Evolutionary conservation across 345 rosid species (phyloP), one percentile per base, ranked within the genome.

Genomic region (Boechera stricta): DNA sequence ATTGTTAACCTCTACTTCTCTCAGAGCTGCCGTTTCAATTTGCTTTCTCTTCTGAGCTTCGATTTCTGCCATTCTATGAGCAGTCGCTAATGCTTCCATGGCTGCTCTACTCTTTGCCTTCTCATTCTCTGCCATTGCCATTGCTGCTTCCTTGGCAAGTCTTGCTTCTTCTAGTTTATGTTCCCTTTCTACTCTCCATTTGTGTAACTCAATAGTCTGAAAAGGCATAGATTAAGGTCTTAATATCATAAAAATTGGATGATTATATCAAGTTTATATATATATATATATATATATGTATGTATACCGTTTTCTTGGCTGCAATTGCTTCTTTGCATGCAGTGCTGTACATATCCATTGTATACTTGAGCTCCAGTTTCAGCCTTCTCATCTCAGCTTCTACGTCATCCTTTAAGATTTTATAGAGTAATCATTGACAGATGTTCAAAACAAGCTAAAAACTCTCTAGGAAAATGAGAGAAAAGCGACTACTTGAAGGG

Each of bases 331-430:
- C 82, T 36, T 73, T 73, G 47, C 78, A 72, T 1, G 82, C 73
- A n/a, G 2, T 59, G 31, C 35, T 79, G 39, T 78, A 82, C 80
- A 78, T 78, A 11, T 75, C 82, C 78, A 82, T 82, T 32, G 85
- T 82, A 70, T 67, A 31, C 63, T 67, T 79, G 36, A 82, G 80
- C 78, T 82, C 85, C 36, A 53, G 16, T 70, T 62, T 66, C 7
- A 78, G 18, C 55, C 64, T 78, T 62, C 44, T 80, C 86, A 84
- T 78, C 67, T 86, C 84, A 5, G 77, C 58, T 78, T 86, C 86
- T 65, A 80, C 32, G 5, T 73, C 84, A 1, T 84, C 84, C 86
- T 81, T 51, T 54, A 59, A 63, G 6, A 28, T 29, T 38, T 18
- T 32, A 15, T 35, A 52, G 32, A 52, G 42, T 42, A 36, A 36